Evolutionary conservation across 495 filamentous ascomycete genomes (phyloP), one percentile per base, ranked within the genome.

Genomic region (Penicillium pancosmium): DNA sequence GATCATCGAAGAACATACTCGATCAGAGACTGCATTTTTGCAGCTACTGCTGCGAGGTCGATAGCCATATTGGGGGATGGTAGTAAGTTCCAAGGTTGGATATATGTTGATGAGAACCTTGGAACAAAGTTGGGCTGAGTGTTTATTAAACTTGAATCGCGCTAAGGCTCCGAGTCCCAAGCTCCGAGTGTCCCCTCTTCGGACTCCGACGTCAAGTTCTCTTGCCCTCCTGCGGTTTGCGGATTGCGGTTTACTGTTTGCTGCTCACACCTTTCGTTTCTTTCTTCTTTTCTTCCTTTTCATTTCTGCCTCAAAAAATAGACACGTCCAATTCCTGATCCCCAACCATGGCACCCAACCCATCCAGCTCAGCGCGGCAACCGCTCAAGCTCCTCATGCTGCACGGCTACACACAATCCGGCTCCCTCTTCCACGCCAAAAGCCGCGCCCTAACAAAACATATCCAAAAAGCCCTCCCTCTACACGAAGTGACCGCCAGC

Each of bases 351-450:
- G 66, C 62, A 0, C 60, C 66, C 2, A 64, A 60, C n/a, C 54
- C 59, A 7, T 36, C 64, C 5, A 50, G 48, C 54, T 53, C 57
- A 12, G 34, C 55, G 41, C 65, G 72, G 65, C 57, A 76, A 66
- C 68, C 78, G 40, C 67, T 82, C 67, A 78, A 81, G 77, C 71
- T 86, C 74, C 64, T 87, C 74, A 72, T 86, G 80, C 77, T 83
- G 40, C 78, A 82, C 54, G 80, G 93, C 74, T 98, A 89, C 85
- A 97, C 93, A 1, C 94, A 98, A 81, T 93, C 91, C 33, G 92
- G 93, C 34, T 69, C 85, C 2, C 76, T 91, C 68, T 98, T 97
- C 85, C 87, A 85, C 75, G 83, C 88, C 73, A 98, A 97, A 80
- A 93, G 89, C 61, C 87, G 88, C 72, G 92, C 91, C 21, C 81